Percentiles rank a stretch among this genome's conserved stretches.
Conservation (phyloP, 768 basidiomycete species). For the Boletus rufocinnamomeus region DNA sequence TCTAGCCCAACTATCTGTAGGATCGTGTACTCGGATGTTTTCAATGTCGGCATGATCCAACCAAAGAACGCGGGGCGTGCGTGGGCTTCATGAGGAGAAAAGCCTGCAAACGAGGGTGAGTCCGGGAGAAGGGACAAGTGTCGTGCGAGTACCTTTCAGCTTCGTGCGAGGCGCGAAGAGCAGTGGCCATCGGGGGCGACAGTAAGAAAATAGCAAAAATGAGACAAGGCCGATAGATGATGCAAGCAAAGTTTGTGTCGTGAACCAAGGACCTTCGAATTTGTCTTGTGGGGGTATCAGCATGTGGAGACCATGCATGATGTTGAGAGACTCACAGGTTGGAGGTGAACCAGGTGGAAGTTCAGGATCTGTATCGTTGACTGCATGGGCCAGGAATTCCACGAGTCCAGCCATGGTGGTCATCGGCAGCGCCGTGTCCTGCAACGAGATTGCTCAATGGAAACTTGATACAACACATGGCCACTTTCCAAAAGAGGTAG, state of each 20-base stretch:
- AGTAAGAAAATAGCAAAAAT: conserved; percentile 88
- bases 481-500: conserved; percentile 17
- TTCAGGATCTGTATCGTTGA: conserved; percentile 40
- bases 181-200: conserved; percentile 84
- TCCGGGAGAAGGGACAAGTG: not conserved
- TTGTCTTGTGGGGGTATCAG: conserved; percentile 47
- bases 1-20: conserved; percentile 96
- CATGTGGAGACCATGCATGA: not conserved
- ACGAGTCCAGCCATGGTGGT: conserved; percentile 18
- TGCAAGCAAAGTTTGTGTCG: conserved; percentile 84
- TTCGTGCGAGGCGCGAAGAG: conserved; percentile 93
- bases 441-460: not conserved
- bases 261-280: conserved; percentile 95
- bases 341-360: conserved; percentile 67
- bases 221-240: conserved; percentile 73
- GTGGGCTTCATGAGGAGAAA: conserved; percentile 93
- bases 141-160: conserved; percentile 69
- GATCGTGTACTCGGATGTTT: conserved; percentile 89
- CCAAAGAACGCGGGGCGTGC: conserved; percentile 87
- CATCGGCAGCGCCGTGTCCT: not conserved
- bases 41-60: conserved; percentile 93
- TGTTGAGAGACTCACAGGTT: conserved; percentile 46
- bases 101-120: conserved; percentile 51
- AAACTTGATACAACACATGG: conserved; percentile 5
- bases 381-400: conserved; percentile 21